Percentiles rank a stretch among this genome's conserved stretches.
Conservation (phyloP, 768 basidiomycete species). For the Vishniacozyma victoriae region DNA sequence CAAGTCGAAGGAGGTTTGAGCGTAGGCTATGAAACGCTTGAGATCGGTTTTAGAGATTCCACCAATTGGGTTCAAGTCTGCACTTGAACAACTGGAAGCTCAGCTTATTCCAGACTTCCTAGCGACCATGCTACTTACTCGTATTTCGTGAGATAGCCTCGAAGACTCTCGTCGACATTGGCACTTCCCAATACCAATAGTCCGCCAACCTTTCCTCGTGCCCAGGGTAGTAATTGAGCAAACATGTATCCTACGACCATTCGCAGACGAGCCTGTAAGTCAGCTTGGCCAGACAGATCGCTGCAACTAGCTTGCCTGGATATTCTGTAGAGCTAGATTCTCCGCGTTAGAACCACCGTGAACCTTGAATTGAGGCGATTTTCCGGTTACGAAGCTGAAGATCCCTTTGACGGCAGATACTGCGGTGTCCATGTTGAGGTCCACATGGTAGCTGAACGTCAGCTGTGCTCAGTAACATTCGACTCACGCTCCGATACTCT, state of each 20-base stretch:
- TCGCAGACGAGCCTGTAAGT: slow-evolving; percentile 67
- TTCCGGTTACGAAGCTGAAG: slow-evolving; percentile 73
- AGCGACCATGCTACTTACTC: slow-evolving; percentile 57
- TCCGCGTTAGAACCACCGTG: slow-evolving; percentile 83
- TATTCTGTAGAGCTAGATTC: slow-evolving; percentile 95
- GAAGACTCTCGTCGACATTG: slow-evolving; percentile 95
- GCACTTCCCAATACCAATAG: slow-evolving; percentile 94
- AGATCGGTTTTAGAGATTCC: slow-evolving; percentile 96
- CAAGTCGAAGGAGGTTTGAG: slow-evolving; percentile 68
- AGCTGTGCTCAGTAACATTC: slow-evolving; percentile 1
- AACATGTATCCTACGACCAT: slow-evolving; percentile 96
- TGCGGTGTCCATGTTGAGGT: slow-evolving; percentile 90
- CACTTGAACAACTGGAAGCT: slow-evolving; percentile 50
- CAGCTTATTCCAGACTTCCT: not conserved
- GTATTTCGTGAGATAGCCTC: slow-evolving; percentile 96
- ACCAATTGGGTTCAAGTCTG: slow-evolving; percentile 97
- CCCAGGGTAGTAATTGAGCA: slow-evolving; percentile 90
- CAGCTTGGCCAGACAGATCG: not conserved
- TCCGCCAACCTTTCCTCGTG: slow-evolving; percentile 73
- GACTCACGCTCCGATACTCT: slow-evolving; percentile 78
- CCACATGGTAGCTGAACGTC: slow-evolving; percentile 71
- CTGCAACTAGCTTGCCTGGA: slow-evolving; percentile 57
- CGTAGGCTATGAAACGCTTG: slow-evolving; percentile 89
- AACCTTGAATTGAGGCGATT: slow-evolving; percentile 67
- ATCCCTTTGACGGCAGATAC: slow-evolving; percentile 77